Base-by-base conservation (phyloP, 1,284 basidiomycete genomes). In the Boletellus deceptivus region DNA sequence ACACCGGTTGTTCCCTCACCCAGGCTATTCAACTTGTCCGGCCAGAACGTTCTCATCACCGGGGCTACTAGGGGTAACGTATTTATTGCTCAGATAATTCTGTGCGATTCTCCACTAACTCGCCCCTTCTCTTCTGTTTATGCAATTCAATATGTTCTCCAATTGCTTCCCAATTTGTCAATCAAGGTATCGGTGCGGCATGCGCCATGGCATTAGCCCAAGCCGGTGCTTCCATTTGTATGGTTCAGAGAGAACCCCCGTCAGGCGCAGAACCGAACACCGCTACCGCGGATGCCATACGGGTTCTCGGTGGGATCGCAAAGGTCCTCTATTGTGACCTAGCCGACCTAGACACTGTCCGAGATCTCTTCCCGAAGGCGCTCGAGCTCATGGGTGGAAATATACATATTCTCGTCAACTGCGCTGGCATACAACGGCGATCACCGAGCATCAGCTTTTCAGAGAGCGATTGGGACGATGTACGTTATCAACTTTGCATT, bases 371-470 rank as follows among this genome's bases (percentile, higher is more conserved):
- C 64, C 74, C 79, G 46, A 73, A 75, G 46, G 89, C 91, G 24
- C 73, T 86, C 17, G 71, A 79, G 43, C 70, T 75, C 52, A 80
- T 86, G 75, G 79, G 74, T 39, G 81, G 78, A 43, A 73, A 82
- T 49, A 86, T 98, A 57, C 85, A 97, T 68, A 78, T 97, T 59
- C 81, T 98, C 43, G 83, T 98, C 68, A 96, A 98, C 72, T 97
- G 93, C 68, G 95, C 91, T 49, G 95, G 94, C 43, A 97, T 98
- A 61, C 93, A 97, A 70, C 79, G 92, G 63, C 77, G 93, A 69
- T 84, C 87, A 50, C 89, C 90, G 51, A 84, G 85, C 38, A 82
- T 91, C 59, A 78, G 83, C 60, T 98, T 98, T 69, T 75, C 83
- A 35, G 93, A 96, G 68, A 69, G 75, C 43, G 89, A 95, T 68